Percentiles rank a stretch among this genome's conserved stretches.
phyloP scores from a whole-genome alignment of 2,329 filamentous ascomycete genomes.

The Lecanicillium sp. region DNA sequence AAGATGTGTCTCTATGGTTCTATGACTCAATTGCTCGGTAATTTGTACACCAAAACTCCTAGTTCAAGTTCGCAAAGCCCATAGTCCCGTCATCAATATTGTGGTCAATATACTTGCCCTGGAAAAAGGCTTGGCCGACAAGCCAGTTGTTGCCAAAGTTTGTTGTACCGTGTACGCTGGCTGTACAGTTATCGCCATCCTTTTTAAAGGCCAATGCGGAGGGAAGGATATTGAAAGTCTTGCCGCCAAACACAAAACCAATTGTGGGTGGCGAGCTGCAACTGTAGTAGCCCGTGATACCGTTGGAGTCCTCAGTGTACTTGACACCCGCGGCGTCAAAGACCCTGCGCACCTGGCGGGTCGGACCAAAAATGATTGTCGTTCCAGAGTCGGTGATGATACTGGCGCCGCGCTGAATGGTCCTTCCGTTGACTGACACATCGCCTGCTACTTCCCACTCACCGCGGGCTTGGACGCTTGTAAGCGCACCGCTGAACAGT shows the following conservation, averaged over 20 bases:
- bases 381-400: slow-evolving; percentile 13
- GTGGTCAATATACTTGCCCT: slow-evolving; percentile 15
- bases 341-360: slow-evolving; percentile 6
- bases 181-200: slow-evolving; percentile 13
- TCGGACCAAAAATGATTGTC: slow-evolving; percentile 13
- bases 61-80: slow-evolving; percentile 13
- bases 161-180: slow-evolving; percentile 10
- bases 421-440: slow-evolving; percentile 9
- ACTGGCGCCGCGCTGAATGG: slow-evolving; percentile 1
- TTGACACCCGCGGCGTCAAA: slow-evolving; percentile 12
- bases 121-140: slow-evolving; percentile 16
- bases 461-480: neutral
- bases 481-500: slow-evolving; percentile 8
- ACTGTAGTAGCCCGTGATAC: slow-evolving; percentile 12
- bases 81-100: slow-evolving; percentile 10
- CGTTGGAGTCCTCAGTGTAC: slow-evolving; percentile 5
- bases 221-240: slow-evolving; percentile 12
- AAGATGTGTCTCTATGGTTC: too few relatives aligned
- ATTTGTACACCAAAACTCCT: neutral
- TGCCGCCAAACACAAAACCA: slow-evolving; percentile 10
- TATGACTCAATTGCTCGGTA: too few relatives aligned
- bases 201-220: slow-evolving; percentile 10
- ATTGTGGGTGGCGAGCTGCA: slow-evolving; percentile 11
- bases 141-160: slow-evolving; percentile 12
- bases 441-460: slow-evolving; percentile 10